These are phyloP conservation scores for Neonothopanus nambi DNA, from an alignment of 1,284 basidiomycete species.

Conservation along the genomic window DNA sequence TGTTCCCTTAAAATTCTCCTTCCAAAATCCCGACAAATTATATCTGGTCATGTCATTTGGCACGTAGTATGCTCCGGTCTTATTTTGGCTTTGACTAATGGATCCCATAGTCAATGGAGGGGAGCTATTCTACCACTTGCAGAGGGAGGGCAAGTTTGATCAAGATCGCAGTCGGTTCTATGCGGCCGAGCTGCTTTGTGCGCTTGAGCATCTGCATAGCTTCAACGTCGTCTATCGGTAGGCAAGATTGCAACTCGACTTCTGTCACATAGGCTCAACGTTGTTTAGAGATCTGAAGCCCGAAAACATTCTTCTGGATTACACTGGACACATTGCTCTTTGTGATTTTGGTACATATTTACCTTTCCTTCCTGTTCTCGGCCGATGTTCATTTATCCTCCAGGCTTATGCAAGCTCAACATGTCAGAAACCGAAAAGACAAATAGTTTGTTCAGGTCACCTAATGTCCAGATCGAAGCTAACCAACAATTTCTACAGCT, in stretches of 20 bases:
- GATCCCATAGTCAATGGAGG: slow-evolving; percentile 83
- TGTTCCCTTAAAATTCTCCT: slow-evolving; percentile 98
- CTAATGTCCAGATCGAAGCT: slow-evolving; percentile 11
- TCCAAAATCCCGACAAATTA: slow-evolving; percentile 97
- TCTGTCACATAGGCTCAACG: background rate
- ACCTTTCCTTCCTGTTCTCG: background rate
- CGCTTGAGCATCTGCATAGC: slow-evolving; percentile 93
- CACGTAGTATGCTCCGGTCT: slow-evolving; percentile 31
- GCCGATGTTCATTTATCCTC: slow-evolving; percentile 6
- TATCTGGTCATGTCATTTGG: slow-evolving; percentile 97
- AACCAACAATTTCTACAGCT: slow-evolving; percentile 45
- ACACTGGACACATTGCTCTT: slow-evolving; percentile 96
- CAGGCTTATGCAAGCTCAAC: slow-evolving; percentile 95
- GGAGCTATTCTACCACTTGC: slow-evolving; percentile 97
- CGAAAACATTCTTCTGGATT: slow-evolving; percentile 96
- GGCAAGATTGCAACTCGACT: slow-evolving; percentile 18
- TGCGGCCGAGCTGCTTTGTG: slow-evolving; percentile 92
- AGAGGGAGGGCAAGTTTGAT: slow-evolving; percentile 96
- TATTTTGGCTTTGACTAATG: background rate
- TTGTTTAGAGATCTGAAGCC: slow-evolving; percentile 85
- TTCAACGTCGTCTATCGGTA: slow-evolving; percentile 99
- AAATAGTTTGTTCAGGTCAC: slow-evolving; percentile 69
- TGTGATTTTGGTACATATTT: slow-evolving; percentile 83
- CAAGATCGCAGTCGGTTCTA: slow-evolving; percentile 94
- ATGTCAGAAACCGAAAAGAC: slow-evolving; percentile 99